Conservation (phyloP, 2,329 filamentous ascomycete species). For the Xylariaceae sp. region DNA sequence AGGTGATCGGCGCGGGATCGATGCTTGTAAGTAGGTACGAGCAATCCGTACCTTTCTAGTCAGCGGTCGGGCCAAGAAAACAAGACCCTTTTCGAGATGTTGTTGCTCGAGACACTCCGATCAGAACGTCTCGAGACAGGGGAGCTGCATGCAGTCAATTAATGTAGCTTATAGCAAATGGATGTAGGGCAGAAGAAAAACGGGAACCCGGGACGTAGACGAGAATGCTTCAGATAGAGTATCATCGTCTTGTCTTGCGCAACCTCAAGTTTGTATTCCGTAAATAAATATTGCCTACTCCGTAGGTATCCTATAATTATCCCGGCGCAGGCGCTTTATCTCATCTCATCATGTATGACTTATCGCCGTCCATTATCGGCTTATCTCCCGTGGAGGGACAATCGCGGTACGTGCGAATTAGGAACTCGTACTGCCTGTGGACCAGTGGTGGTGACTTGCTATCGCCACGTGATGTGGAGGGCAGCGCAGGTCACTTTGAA, state of each 20-base stretch:
- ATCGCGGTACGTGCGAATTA: too few species aligned
- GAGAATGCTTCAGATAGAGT: background rate
- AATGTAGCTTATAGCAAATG: background rate
- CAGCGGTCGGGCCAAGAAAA: background rate
- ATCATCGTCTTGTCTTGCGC: conserved; percentile 1
- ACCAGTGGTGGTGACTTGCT: too few species aligned
- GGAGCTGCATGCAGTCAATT: background rate
- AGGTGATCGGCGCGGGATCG: background rate
- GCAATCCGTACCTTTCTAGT: background rate
- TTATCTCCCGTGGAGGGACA: too few species aligned
- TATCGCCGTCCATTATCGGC: too few species aligned
- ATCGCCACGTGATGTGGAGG: too few species aligned
- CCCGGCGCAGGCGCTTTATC: too few species aligned
- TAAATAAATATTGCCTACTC: too few species aligned
- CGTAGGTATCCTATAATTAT: too few species aligned
- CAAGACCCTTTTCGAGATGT: background rate
- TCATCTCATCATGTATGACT: too few species aligned
- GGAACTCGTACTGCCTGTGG: too few species aligned
- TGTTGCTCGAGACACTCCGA: background rate
- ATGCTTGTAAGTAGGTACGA: too few species aligned
- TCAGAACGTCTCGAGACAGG: background rate
- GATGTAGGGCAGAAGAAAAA: background rate
- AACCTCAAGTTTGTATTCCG: background rate
- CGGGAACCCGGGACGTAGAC: background rate
- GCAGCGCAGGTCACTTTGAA: too few species aligned